Evolutionary conservation across 495 filamentous ascomycete genomes (phyloP), one percentile per base, ranked within the genome.

Genomic region (Penicillium goetzii): DNA sequence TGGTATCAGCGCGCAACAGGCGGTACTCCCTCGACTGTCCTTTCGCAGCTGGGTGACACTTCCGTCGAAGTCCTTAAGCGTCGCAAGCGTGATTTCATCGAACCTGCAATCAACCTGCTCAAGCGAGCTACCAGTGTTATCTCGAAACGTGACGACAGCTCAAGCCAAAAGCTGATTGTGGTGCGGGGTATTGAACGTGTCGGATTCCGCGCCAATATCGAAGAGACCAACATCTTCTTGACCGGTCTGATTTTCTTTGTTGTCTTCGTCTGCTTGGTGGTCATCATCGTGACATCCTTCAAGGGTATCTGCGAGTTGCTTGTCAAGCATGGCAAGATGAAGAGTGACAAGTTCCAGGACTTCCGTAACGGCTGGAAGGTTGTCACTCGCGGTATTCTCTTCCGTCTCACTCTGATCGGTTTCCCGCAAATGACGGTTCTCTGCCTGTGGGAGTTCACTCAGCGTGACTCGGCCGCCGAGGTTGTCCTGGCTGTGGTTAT

Each of bases 1-100:
- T 99, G 95, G 95, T 99, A 98, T 74, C 95, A 97, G 76, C 90
- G 93, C 32, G 82, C 95, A 14, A 99, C 95, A 5, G 95, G 95
- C 36, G 95, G 95, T 58, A 91, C 85, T 25, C 91, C 95, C 14
- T 89, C 93, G 14, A 91, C 88, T 30, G 80, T 96, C 43, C 85
- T 97, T 32, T 88, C 90, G 34, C 85, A 83, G 9, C 82, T 97
- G 36, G 82, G 83, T 2, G 86, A 85, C 4, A 88, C 89, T 28
- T 97, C 95, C 0, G 92, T 99, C 8, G 84, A 94, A 72, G 87
- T 97, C 28, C 82, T 92, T 61, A 97, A 95, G 78, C 84, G 91
- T 53, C 61, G 64, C 47, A 80, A 78, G 71, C 75, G 76, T 57
- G 84, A 84, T 5, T 40, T 85, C 7, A 17, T 59, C 14, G 77